These are phyloP conservation scores for Lecanicillium sp. DNA, from an alignment of 2,329 filamentous ascomycete species.

Conservation along the genomic window DNA sequence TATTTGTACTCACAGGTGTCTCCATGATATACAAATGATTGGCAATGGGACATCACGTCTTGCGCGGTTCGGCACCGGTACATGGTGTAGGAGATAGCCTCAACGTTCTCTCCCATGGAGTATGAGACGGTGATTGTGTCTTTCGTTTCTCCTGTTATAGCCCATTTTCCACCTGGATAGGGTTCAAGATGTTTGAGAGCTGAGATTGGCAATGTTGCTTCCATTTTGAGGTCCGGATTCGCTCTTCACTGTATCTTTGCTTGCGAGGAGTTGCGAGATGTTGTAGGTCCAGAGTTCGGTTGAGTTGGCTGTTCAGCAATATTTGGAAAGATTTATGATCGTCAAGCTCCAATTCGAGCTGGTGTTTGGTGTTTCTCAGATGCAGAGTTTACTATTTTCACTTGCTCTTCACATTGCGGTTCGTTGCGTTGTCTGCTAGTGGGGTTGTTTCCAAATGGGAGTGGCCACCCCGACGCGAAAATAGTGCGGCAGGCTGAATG, in stretches of 20 bases:
- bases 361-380: neutral
- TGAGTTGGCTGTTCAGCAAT: neutral
- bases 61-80: constrained; percentile 1
- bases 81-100: constrained; percentile 1
- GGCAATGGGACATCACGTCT: neutral
- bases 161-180: constrained; percentile 2
- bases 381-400: neutral
- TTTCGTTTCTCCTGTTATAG: neutral
- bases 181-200: constrained; percentile 9
- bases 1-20: neutral
- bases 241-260: neutral
- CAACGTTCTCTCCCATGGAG: neutral
- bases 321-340: no score
- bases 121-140: neutral
- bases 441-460: neutral
- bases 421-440: neutral
- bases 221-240: neutral
- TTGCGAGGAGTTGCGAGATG: neutral
- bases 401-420: neutral
- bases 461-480: neutral
- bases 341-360: no score
- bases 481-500: neutral
- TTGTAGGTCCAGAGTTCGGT: neutral
- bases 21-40: neutral
- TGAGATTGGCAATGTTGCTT: neutral